Evolutionary conservation across 805 yeast genomes (phyloP), one percentile per base, ranked within the genome.

Genomic region (Candida chilensis): DNA sequence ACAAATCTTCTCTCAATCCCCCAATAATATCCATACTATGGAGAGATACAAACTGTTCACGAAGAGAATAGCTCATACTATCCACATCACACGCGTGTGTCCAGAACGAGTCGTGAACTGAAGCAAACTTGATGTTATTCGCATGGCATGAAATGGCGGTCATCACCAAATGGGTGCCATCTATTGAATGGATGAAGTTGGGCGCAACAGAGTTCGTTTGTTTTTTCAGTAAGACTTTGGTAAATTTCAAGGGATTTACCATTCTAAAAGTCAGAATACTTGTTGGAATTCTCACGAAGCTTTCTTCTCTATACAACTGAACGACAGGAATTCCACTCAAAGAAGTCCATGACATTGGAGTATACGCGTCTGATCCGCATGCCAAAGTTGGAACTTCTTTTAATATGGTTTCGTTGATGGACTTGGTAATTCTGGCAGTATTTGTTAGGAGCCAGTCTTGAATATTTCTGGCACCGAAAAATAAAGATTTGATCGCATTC

Each of bases 91-190:
- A 24, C 0, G 66, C 48, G 31, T 54, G 50, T 3, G 69, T 62
- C 69, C 69, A 63, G 36, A 47, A 63, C 12, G 65, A 59, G 38
- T 62, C 69, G 37, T 63, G 69, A 5, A 63, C 64, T 1, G 64
- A 48, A 1, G 47, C 60, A 41, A 62, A 61, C 4, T 53, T 39
- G 12, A 60, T 39, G 1, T 31, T 31, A 2, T 30, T 28, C 4
- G 28, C 15, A 6, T 39, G 28, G 7, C 57, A 50, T 4, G 45
- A 45, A 18, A 49, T 27, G 24, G 56, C 43, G 2, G 67, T 60
- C 54, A 60, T 48, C 17, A 47, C 33, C 45, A 63, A 44, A 34
- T 63, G 69, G 4, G 50, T 42, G 3, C 67, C 52, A 36, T 63
- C 69, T 8, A 62, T 33, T 8, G 65, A 59, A 35, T 63, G 69